A percentile compares a stretch with the other conserved stretches of the same genome.
Conservation (phyloP, 2,329 filamentous ascomycete genomes). For the Dendrostoma leiphaemia region DNA sequence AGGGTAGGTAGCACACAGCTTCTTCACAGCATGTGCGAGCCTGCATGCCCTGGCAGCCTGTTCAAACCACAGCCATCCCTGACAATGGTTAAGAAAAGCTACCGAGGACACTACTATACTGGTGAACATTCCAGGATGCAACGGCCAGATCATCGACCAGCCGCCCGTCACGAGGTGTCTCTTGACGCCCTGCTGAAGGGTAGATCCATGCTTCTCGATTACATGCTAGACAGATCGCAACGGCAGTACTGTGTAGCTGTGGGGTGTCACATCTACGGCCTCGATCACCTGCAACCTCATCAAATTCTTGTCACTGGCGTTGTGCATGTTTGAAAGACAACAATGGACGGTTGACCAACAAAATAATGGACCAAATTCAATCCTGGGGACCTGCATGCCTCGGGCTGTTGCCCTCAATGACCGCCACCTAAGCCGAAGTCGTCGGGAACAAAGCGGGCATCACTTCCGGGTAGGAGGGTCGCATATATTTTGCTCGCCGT, state of each 20-base stretch:
- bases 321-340: background rate
- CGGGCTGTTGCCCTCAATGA: too few relatives aligned
- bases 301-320: slow-evolving; percentile 5
- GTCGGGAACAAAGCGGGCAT: slow-evolving; percentile 3
- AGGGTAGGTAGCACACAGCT: slow-evolving; percentile 17
- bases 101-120: slow-evolving; percentile 1
- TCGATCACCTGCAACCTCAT: slow-evolving; percentile 26
- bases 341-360: background rate
- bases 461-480: background rate
- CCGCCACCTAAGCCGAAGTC: too few relatives aligned
- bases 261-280: slow-evolving; percentile 28
- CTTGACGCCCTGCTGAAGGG: background rate
- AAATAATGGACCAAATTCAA: too few relatives aligned
- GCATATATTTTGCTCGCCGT: slow-evolving; percentile 21
- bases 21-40: slow-evolving; percentile 14
- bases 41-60: slow-evolving; percentile 18
- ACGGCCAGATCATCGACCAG: slow-evolving; percentile 5
- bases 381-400: too few relatives aligned
- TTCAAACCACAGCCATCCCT: slow-evolving; percentile 16
- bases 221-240: slow-evolving; percentile 25
- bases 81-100: slow-evolving; percentile 4
- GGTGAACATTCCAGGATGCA: slow-evolving; percentile 5
- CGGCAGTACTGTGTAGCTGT: too few relatives aligned
- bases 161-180: slow-evolving; percentile 14
- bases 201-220: slow-evolving; percentile 10